Conservation (phyloP, 305 asterid genomes). For the Solanum chacoense region DNA sequence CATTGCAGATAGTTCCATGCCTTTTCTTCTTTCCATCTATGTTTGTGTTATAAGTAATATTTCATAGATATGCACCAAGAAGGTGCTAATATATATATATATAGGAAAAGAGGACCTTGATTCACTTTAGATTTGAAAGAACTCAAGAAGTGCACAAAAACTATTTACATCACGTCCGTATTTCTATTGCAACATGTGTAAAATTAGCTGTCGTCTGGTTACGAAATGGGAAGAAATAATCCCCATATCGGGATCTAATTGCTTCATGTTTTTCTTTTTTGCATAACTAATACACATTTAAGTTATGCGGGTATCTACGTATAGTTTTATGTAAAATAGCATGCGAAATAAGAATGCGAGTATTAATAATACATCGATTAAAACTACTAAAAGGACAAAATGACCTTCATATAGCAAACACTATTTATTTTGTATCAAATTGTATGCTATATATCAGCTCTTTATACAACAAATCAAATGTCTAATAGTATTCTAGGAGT, state of each 20-base stretch:
- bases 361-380: neutral
- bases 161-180: neutral
- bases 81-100: neutral
- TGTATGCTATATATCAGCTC: neutral
- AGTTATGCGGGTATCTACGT: neutral
- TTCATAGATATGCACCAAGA: neutral
- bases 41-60: neutral
- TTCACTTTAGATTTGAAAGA: neutral
- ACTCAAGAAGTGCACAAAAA: neutral
- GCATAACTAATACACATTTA: neutral
- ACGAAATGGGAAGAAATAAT: neutral
- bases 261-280: neutral
- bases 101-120: neutral
- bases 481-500: neutral
- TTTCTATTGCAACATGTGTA: neutral
- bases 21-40: neutral
- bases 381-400: neutral
- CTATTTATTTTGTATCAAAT: neutral
- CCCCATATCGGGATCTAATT: neutral
- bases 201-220: neutral
- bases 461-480: neutral
- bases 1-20: neutral
- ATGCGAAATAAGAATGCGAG: neutral
- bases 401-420: neutral
- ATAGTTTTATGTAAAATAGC: neutral